Base-by-base conservation (phyloP, 371 early-diverging fungal genomes). In the Actinomortierella wolfii region DNA sequence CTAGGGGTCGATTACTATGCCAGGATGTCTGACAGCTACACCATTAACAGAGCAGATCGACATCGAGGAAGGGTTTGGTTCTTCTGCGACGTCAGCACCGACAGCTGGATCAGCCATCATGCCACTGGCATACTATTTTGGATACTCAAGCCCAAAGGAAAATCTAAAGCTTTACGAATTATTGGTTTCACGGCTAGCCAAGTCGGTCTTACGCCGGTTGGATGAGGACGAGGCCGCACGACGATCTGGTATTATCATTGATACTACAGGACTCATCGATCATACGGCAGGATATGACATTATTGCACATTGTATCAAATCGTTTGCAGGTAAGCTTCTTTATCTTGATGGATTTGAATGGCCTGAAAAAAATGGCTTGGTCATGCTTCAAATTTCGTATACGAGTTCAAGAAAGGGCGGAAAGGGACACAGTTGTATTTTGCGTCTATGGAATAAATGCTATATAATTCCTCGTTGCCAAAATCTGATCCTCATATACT, bases 121-220 rank as follows among this genome's bases (percentile, higher is more conserved):
- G 70, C 97, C 98, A 21, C 54, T 95, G 13, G 92, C 87, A 4
- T 95, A 91, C 67, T 96, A 95, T 70, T 96, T 92, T 75, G 98
- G 98, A n/a, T 90, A 91, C 59, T 76, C 89, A 21, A 80, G 76
- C 25, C 90, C 93, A 0, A 69, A 73, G 14, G 94, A 94, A 34
- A 95, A 96, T 70, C 67, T 82, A 44, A 89, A 86, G 57, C 75
- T 96, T 43, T 97, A 92, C 70, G 84, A 84, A 26, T 14, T 85
- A 20, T 73, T 93, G 21, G 79, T 89, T 0, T 69, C 79, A 6
- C 76, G 83, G 47, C 68, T 96, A 14, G 90, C 94, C 0, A 67
- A 65, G 8, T 78, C 88, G 0, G 86, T 95, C 0, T 77, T 79
- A n/a, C 77, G 77, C 23, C 85, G 94, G 39, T 52, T 90, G 46